phyloP scores from a whole-genome alignment of 257 asterid genomes.

The Capsicum rhomboideum region DNA sequence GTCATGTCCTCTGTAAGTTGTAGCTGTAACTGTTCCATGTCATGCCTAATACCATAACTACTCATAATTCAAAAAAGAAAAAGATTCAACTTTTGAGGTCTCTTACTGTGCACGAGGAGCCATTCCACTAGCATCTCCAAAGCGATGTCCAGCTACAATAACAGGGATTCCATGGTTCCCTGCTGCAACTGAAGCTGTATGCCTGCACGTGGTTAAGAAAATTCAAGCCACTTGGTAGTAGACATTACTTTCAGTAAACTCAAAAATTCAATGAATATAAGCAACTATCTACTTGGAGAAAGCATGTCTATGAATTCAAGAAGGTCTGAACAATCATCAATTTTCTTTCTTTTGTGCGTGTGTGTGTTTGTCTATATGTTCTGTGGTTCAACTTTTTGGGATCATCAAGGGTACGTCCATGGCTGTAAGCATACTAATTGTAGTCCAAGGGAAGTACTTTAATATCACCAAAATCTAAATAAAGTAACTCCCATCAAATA shows the following conservation, averaged over 20 bases:
- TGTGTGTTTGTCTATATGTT: background rate
- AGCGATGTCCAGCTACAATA: conserved; percentile 79
- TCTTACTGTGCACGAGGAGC: conserved; percentile 99
- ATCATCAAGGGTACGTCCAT: background rate
- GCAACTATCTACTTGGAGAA: background rate
- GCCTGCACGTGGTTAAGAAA: conserved; percentile 37
- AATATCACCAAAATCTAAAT: too few relatives aligned
- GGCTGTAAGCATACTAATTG: background rate
- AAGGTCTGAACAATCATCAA: background rate
- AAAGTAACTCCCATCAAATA: background rate
- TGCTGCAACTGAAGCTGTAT: conserved; percentile 89
- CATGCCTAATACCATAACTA: background rate
- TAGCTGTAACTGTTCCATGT: too few relatives aligned
- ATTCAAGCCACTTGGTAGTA: background rate
- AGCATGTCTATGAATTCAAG: background rate
- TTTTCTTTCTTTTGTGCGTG: background rate
- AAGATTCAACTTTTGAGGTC: background rate
- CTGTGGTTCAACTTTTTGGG: background rate
- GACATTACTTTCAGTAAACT: background rate
- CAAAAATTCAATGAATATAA: background rate
- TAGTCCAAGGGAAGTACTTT: background rate
- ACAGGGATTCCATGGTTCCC: conserved; percentile 95
- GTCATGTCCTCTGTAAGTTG: too few relatives aligned
- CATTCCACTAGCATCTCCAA: conserved; percentile 99
- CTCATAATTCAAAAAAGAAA: background rate